Percentiles rank a stretch among this genome's conserved stretches.
Conservation (phyloP, 768 basidiomycete species). For the Suillus paluster region DNA sequence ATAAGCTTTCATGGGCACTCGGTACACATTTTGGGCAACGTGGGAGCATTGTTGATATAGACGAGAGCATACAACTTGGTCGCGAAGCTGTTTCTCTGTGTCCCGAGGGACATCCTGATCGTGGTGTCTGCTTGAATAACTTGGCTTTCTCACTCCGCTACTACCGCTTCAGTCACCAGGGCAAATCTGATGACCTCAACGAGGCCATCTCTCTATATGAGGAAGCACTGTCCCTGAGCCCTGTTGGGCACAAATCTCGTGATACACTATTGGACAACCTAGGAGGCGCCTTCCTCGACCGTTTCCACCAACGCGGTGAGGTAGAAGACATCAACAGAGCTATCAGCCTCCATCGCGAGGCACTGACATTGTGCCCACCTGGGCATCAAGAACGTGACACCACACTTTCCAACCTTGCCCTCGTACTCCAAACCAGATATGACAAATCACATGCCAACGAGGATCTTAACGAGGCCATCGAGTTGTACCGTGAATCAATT, state of each 20-base stretch:
- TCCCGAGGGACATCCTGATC: background rate
- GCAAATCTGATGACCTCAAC: background rate
- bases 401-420: constrained; percentile 20
- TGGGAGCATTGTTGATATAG: background rate
- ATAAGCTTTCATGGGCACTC: background rate
- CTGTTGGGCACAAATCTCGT: background rate
- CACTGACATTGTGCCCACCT: constrained; percentile 4
- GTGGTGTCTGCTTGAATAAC: background rate
- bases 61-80: background rate
- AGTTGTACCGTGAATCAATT: background rate
- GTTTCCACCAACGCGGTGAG: background rate
- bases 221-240: background rate
- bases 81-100: background rate
- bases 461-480: constrained; percentile 7
- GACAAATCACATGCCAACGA: background rate
- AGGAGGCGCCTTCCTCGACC: background rate
- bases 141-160: background rate
- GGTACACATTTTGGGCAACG: background rate
- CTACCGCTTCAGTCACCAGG: background rate
- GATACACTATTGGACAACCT: constrained; percentile 14
- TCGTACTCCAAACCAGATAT: constrained; percentile 10
- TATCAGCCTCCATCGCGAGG: constrained; percentile 8
- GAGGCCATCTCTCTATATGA: background rate
- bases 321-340: constrained; percentile 7
- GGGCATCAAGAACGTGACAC: constrained; percentile 14